Percentiles rank a stretch among this genome's conserved stretches.
These are phyloP conservation scores for Antonospora locustae DNA, from an alignment of 371 early-diverging fungal species.

Conservation along the genomic window DNA sequence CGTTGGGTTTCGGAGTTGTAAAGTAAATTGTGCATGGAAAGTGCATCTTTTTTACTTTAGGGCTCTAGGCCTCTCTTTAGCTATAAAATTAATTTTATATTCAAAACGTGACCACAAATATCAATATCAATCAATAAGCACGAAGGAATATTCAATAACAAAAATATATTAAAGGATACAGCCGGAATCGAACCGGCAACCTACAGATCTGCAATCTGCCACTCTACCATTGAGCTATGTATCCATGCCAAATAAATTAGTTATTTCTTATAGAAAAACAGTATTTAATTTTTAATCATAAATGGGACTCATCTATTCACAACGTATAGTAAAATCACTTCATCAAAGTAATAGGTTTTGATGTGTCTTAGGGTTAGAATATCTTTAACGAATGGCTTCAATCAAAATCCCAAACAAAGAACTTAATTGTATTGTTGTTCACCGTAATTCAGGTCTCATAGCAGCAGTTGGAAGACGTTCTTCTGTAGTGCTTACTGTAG, in stretches of 20 bases:
- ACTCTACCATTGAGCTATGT: constrained; percentile 49
- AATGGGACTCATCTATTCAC: background rate
- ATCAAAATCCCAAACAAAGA: constrained; percentile 14
- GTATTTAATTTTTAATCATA: background rate
- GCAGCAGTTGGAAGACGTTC: constrained; percentile 21
- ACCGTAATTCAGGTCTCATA: constrained; percentile 5
- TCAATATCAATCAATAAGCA: too few species aligned
- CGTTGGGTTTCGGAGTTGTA: too few species aligned
- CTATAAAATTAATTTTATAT: too few species aligned
- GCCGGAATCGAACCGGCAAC: constrained; percentile 48
- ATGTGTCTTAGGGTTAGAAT: background rate
- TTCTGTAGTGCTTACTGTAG: constrained; percentile 4
- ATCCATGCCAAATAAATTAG: too few species aligned
- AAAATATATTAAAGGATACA: too few species aligned
- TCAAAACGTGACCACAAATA: too few species aligned
- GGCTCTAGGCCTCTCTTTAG: too few species aligned
- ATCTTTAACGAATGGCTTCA: background rate
- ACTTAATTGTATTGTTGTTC: constrained; percentile 4
- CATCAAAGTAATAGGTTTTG: too few species aligned
- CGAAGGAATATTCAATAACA: too few species aligned
- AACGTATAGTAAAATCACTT: background rate
- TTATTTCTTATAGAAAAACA: background rate
- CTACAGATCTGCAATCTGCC: constrained; percentile 38
- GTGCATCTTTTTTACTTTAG: too few species aligned
- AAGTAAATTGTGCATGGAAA: too few species aligned